Percentiles rank a stretch among this genome's conserved stretches.
These are phyloP conservation scores for Phaeotremella fagi DNA, from an alignment of 768 basidiomycete species.

Conservation along the genomic window DNA sequence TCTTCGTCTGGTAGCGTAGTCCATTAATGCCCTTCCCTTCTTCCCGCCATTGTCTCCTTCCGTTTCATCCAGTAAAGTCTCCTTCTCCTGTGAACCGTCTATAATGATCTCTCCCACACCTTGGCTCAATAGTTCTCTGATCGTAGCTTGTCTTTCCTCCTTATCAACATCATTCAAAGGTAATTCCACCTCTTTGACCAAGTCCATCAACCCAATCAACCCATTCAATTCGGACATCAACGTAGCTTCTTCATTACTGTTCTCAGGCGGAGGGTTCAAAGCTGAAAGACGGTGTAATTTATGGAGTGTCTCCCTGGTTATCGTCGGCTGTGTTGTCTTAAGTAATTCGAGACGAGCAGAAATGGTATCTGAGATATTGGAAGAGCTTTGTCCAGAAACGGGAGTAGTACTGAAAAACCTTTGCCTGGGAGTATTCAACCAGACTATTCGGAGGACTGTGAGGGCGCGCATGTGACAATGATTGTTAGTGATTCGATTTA, in stretches of 20 bases:
- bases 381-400: neutral
- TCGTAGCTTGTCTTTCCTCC: slow-evolving; percentile 1
- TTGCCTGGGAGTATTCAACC: no score
- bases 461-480: neutral
- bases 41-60: neutral
- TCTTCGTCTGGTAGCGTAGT: slow-evolving; percentile 29
- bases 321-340: no score
- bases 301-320: slow-evolving; percentile 11
- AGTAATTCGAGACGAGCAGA: no score
- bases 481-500: no score
- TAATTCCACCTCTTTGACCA: slow-evolving; percentile 29
- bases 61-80: neutral
- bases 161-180: slow-evolving; percentile 1
- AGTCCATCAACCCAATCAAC: slow-evolving; percentile 32
- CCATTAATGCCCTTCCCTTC: slow-evolving; percentile 20
- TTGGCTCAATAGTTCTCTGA: slow-evolving; percentile 17
- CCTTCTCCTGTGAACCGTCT: slow-evolving; percentile 1
- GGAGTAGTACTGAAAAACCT: neutral
- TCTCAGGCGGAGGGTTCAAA: slow-evolving; percentile 24
- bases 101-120: slow-evolving; percentile 26
- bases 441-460: neutral
- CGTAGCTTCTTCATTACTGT: slow-evolving; percentile 16
- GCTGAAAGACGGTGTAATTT: slow-evolving; percentile 34
- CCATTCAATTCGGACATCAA: slow-evolving; percentile 21
- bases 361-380: neutral